Conservation (phyloP, 345 rosid genomes). For the Camelina hispida region DNA sequence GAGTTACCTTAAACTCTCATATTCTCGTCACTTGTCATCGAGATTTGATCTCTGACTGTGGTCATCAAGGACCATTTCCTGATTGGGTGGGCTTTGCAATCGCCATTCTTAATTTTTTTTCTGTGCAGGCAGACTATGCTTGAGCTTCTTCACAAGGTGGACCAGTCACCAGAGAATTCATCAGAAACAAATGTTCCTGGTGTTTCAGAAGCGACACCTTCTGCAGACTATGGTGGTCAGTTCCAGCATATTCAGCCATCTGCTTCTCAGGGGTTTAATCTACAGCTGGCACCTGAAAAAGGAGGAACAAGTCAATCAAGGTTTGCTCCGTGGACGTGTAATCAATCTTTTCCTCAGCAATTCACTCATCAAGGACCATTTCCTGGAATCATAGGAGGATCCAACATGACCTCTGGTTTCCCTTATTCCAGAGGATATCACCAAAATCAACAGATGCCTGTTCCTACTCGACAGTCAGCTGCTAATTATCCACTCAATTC, state of each 20-base stretch:
- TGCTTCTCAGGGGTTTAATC: slow-evolving; percentile 75
- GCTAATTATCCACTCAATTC: slow-evolving; percentile 42
- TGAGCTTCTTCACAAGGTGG: slow-evolving; percentile 92
- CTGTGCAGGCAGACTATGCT: slow-evolving; percentile 81
- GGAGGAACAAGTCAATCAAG: slow-evolving; percentile 52
- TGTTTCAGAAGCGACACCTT: slow-evolving; percentile 54
- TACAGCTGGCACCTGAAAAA: slow-evolving; percentile 70
- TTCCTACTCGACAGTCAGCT: slow-evolving; percentile 47
- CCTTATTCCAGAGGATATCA: slow-evolving; percentile 54
- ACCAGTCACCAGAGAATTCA: slow-evolving; percentile 59
- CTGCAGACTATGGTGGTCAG: slow-evolving; percentile 64
- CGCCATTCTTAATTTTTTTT: slow-evolving; percentile 14
- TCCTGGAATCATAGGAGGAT: slow-evolving; percentile 50
- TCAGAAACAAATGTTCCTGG: slow-evolving; percentile 52
- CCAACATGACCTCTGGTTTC: slow-evolving; percentile 50
- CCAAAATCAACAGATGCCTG: slow-evolving; percentile 50
- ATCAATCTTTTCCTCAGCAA: slow-evolving; percentile 50
- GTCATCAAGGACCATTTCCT: slow-evolving; percentile 8
- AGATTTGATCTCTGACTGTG: background rate
- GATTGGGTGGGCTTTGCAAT: slow-evolving; percentile 16
- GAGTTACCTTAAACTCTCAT: background rate
- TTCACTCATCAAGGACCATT: slow-evolving; percentile 52
- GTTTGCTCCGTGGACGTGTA: slow-evolving; percentile 54
- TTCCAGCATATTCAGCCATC: slow-evolving; percentile 60
- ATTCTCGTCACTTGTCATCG: background rate